Evolutionary conservation across 1,284 basidiomycete species (phyloP).

Genomic region (Phylloporus sp.): DNA sequence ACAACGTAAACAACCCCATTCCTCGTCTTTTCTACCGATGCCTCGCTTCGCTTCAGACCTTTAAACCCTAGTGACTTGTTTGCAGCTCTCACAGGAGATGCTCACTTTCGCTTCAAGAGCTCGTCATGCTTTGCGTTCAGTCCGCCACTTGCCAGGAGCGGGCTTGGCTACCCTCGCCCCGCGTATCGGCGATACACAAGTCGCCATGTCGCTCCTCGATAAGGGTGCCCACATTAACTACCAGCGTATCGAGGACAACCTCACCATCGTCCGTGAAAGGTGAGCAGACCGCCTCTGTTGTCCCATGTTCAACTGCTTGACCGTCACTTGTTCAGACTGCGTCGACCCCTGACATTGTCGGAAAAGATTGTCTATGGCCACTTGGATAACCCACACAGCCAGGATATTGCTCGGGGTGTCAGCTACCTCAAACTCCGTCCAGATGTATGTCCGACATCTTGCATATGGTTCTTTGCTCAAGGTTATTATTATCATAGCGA

Average conservation of each 20-base stretch:
- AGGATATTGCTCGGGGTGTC: conserved; percentile 86
- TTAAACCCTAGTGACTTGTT: no score
- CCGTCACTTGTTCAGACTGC: conserved; percentile 63
- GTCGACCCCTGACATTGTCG: conserved; percentile 93
- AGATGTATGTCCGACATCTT: conserved; percentile 67
- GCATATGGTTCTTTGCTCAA: conserved; percentile 14
- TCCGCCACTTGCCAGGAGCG: conserved; percentile 67
- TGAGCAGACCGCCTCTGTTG: conserved; percentile 48
- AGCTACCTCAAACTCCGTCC: conserved; percentile 97
- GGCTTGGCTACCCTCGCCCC: conserved; percentile 83
- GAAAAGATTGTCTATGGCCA: conserved; percentile 99
- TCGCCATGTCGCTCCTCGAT: conserved; percentile 90
- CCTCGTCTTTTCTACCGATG: no score
- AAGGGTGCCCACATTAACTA: conserved; percentile 94
- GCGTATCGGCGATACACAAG: conserved; percentile 48
- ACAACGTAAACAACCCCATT: no score
- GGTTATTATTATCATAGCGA: conserved; percentile 14
- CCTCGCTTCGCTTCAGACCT: no score
- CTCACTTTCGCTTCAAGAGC: conserved; percentile 70
- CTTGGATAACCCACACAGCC: conserved; percentile 90
- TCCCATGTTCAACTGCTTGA: background rate
- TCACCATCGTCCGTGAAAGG: conserved; percentile 84
- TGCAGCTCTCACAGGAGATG: no score
- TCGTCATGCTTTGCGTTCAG: conserved; percentile 62
- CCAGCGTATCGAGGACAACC: conserved; percentile 96